Evolutionary conservation across 1,139 yeast species (phyloP).

Genomic region (Arxiozyma slooffiae): DNA sequence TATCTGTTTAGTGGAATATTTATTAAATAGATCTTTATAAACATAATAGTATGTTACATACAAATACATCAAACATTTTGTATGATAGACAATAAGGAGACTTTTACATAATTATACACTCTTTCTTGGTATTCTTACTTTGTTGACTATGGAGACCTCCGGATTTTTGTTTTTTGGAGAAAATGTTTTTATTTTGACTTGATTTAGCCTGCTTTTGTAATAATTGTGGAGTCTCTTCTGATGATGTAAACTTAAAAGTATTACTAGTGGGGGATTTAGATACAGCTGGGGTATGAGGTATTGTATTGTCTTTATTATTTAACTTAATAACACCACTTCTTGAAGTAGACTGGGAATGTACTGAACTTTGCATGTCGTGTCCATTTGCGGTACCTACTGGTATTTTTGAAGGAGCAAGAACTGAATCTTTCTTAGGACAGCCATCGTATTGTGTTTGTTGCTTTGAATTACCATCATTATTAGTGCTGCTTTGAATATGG

Average conservation of each 20-base stretch:
- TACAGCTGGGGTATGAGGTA: neutral
- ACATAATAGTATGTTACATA: neutral
- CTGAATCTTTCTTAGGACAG: neutral
- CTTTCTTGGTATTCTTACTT: conserved; percentile 28
- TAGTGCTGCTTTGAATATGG: neutral
- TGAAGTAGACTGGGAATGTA: neutral
- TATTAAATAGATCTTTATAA: neutral
- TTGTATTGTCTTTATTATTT: neutral
- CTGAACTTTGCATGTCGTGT: neutral
- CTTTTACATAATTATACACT: conserved; percentile 36
- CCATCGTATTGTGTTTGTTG: neutral
- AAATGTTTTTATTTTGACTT: conserved; percentile 4
- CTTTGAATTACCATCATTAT: neutral
- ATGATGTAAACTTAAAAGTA: conserved; percentile 2
- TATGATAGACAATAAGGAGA: neutral
- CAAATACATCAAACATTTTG: neutral
- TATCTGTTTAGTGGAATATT: neutral
- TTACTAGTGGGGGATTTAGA: neutral
- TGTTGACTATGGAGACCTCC: conserved; percentile 1
- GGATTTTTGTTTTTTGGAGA: neutral
- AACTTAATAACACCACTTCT: neutral
- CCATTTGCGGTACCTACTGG: neutral
- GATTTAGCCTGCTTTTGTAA: neutral
- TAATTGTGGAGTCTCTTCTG: neutral
- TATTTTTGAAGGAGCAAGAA: neutral